Conservation (phyloP, 2,329 filamentous ascomycete species). For the Phyllosticta paracitricarpa region DNA sequence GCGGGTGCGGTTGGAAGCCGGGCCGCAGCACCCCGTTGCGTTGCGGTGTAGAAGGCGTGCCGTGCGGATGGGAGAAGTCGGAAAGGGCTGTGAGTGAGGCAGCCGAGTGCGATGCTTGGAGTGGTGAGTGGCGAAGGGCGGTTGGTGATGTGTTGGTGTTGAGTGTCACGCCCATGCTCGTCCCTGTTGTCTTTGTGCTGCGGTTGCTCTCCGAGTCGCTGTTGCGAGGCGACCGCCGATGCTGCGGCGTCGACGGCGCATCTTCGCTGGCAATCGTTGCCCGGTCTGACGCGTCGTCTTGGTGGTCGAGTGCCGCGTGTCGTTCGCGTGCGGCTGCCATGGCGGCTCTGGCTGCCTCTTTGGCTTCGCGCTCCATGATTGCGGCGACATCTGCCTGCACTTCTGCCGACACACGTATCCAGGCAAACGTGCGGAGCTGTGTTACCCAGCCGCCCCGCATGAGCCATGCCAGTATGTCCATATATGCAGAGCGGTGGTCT, state of each 20-base stretch:
- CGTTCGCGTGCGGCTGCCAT: slow-evolving; percentile 9
- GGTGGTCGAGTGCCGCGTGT: slow-evolving; percentile 5
- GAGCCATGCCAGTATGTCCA: slow-evolving; percentile 87
- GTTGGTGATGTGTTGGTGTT: slow-evolving; percentile 10
- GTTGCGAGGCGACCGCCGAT: slow-evolving; percentile 8
- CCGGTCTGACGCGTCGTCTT: slow-evolving; percentile 6
- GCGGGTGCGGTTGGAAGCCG: slow-evolving; percentile 13
- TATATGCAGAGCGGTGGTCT: slow-evolving; percentile 76
- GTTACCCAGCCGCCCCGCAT: slow-evolving; percentile 89
- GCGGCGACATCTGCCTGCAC: slow-evolving; percentile 73
- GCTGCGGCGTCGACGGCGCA: slow-evolving; percentile 21
- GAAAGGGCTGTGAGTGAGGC: slow-evolving; percentile 2
- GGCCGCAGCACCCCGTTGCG: slow-evolving; percentile 10
- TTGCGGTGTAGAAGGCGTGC: slow-evolving; percentile 6
- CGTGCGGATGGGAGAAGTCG: slow-evolving; percentile 3
- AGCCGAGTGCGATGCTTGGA: slow-evolving; percentile 20
- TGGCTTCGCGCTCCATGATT: slow-evolving; percentile 46
- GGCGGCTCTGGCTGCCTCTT: slow-evolving; percentile 20
- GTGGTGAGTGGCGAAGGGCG: slow-evolving; percentile 21
- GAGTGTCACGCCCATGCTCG: slow-evolving; percentile 6
- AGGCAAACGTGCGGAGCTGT: slow-evolving; percentile 83
- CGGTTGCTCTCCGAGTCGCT: slow-evolving; percentile 21
- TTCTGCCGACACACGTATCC: slow-evolving; percentile 73
- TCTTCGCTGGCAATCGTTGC: slow-evolving; percentile 10
- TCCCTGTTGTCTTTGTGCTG: slow-evolving; percentile 18